Percentiles rank a stretch among this genome's conserved stretches.
These are phyloP conservation scores for Tulasnella sp. DNA, from an alignment of 768 basidiomycete species.

Conservation along the genomic window DNA sequence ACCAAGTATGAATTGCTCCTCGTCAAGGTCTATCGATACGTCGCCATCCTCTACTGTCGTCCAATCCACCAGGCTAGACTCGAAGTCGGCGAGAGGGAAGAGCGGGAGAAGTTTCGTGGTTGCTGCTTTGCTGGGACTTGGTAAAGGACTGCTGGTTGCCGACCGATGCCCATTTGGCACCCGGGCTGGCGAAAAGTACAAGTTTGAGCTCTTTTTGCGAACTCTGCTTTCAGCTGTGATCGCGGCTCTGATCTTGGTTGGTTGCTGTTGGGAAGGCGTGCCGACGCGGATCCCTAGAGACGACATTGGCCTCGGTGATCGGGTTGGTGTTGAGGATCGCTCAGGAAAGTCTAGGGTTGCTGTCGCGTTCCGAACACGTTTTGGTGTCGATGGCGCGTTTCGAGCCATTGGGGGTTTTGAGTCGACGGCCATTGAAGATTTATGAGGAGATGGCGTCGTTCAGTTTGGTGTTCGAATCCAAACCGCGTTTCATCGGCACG, in stretches of 20 bases:
- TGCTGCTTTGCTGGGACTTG: not conserved
- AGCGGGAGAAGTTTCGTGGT: not conserved
- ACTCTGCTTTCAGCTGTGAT: not conserved
- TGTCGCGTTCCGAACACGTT: not conserved
- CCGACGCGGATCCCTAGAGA: not conserved
- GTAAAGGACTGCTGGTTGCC: not conserved
- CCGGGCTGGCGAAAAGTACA: not conserved
- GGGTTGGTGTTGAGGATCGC: not conserved
- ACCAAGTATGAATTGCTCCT: slow-evolving; percentile 33
- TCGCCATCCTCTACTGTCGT: slow-evolving; percentile 42
- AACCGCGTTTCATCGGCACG: not conserved
- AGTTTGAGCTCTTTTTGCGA: slow-evolving; percentile 5
- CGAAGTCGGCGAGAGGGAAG: slow-evolving; percentile 45
- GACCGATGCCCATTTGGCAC: not conserved
- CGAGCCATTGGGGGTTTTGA: not conserved
- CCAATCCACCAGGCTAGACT: slow-evolving; percentile 69
- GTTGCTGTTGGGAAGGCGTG: slow-evolving; percentile 3
- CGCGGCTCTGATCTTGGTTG: not conserved
- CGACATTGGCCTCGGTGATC: not conserved
- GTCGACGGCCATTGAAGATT: not conserved
- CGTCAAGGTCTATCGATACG: slow-evolving; percentile 56
- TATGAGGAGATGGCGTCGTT: not conserved
- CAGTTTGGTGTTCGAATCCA: not conserved
- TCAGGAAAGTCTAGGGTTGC: not conserved
- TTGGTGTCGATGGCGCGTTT: not conserved